Evolutionary conservation across 805 yeast species (phyloP).

Genomic region (Saccharomycopsis javanensis): DNA sequence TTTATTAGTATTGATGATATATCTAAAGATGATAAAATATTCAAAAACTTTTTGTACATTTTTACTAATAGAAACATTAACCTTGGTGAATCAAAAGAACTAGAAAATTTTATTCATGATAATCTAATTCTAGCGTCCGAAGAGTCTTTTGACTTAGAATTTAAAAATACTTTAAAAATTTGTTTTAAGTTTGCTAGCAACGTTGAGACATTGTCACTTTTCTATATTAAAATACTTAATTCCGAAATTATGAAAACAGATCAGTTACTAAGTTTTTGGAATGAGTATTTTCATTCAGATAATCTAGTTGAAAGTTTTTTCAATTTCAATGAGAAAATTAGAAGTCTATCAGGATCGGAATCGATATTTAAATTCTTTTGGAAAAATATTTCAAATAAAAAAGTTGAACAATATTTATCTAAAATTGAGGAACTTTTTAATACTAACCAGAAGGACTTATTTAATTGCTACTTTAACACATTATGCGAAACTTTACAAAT

Average conservation of each 20-base stretch:
- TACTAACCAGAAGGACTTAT: not conserved
- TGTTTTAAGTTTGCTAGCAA: not conserved
- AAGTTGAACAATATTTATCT: not conserved
- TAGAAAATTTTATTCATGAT: not conserved
- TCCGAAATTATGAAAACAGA: not conserved
- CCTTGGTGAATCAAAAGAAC: not conserved
- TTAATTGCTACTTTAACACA: not conserved
- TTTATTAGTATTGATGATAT: not conserved
- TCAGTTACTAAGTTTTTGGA: not conserved
- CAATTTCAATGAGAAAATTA: not conserved
- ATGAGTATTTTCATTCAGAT: not conserved
- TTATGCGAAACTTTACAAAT: not conserved
- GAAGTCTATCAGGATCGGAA: not conserved
- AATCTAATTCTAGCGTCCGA: not conserved
- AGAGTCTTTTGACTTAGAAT: not conserved
- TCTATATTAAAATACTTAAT: not conserved
- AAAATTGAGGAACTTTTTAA: not conserved
- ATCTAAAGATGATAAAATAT: not conserved
- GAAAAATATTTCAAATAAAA: not conserved
- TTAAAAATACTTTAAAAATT: not conserved
- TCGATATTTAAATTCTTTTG: not conserved
- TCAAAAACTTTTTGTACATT: not conserved
- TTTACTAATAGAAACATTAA: not conserved
- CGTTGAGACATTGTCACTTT: not conserved
- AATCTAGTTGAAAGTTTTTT: not conserved